Conservation (phyloP, 305 asterid genomes). For the Solanum aculeatissimum region DNA sequence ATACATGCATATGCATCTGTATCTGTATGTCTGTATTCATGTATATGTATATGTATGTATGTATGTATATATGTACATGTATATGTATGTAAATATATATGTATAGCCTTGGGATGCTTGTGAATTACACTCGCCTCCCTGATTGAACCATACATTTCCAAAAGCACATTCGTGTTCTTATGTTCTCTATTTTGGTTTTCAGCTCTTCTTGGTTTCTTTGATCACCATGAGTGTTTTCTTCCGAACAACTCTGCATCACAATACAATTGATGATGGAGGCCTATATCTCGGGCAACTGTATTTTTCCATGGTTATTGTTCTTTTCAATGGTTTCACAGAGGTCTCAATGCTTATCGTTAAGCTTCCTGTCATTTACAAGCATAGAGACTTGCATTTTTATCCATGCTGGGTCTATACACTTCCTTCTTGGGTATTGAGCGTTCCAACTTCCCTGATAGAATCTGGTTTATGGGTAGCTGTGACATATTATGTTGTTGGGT, state of each 20-base stretch:
- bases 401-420: slow-evolving; percentile 93
- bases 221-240: slow-evolving; percentile 94
- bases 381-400: slow-evolving; percentile 80
- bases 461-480: slow-evolving; percentile 90
- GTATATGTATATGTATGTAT: no score
- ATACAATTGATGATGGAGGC: slow-evolving; percentile 84
- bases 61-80: background rate
- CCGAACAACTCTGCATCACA: slow-evolving; percentile 79
- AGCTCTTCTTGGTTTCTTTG: slow-evolving; percentile 85
- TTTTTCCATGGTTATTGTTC: slow-evolving; percentile 81
- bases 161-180: slow-evolving; percentile 6
- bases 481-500: slow-evolving; percentile 83
- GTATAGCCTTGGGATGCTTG: background rate
- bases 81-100: background rate
- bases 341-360: slow-evolving; percentile 87
- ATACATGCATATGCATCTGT: no score
- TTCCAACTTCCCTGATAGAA: slow-evolving; percentile 77
- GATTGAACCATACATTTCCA: background rate
- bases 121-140: background rate
- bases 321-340: slow-evolving; percentile 94
- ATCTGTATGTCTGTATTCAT: no score
- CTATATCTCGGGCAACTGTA: slow-evolving; percentile 76
- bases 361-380: slow-evolving; percentile 90
- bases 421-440: slow-evolving; percentile 85
- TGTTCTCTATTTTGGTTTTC: slow-evolving; percentile 20